Conservation (phyloP, 257 asterid species). For the Nicotiana undulata region DNA sequence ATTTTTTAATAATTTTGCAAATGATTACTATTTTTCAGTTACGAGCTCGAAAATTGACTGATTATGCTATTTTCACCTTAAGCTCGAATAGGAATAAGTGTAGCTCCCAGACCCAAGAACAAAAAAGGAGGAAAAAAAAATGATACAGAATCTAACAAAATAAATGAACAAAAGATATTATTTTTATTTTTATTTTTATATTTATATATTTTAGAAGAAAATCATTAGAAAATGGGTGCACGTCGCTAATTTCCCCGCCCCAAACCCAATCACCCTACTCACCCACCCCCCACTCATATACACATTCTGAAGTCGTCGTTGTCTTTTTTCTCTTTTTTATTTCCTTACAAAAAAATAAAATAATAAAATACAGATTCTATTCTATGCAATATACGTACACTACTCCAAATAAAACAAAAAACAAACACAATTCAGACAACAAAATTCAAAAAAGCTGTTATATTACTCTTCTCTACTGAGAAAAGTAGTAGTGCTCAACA, state of each 20-base stretch:
- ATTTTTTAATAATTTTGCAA: too few relatives aligned
- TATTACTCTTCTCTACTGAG: neutral
- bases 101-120: neutral
- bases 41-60: too few relatives aligned
- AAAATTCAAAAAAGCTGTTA: constrained; percentile 1
- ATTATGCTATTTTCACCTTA: too few relatives aligned
- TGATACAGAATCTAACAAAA: neutral
- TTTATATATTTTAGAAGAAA: neutral
- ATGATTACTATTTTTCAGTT: too few relatives aligned
- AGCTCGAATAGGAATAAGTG: too few relatives aligned
- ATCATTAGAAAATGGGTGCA: neutral
- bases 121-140: neutral
- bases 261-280: neutral
- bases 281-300: neutral
- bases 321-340: neutral
- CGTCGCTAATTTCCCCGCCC: neutral
- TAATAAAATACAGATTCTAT: too few relatives aligned
- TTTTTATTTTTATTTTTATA: neutral
- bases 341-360: too few relatives aligned
- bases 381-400: too few relatives aligned
- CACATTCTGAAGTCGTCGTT: neutral
- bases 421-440: neutral
- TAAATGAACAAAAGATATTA: neutral
- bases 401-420: neutral
- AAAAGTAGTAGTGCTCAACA: neutral